Conservation (phyloP, 208 protist genomes). For the Acanthamoeba royreba region DNA sequence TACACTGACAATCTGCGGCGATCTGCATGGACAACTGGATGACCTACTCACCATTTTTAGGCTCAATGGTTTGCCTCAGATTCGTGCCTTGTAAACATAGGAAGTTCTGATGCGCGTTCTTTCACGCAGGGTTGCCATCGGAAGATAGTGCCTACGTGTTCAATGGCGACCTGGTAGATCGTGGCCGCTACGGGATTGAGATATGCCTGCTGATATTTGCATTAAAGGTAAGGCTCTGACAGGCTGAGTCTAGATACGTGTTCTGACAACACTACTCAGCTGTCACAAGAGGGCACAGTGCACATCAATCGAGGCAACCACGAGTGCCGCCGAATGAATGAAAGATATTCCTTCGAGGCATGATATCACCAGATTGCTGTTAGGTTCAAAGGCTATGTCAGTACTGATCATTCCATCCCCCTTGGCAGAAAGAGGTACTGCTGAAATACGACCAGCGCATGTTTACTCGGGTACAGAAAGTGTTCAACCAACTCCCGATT, state of each 20-base stretch:
- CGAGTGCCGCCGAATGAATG: conserved; percentile 92
- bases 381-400: too few species aligned
- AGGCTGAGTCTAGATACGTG: too few species aligned
- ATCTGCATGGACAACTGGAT: conserved; percentile 97
- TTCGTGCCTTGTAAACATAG: too few species aligned
- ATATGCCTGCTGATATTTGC: conserved; percentile 91
- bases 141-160: not conserved
- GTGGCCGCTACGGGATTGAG: conserved; percentile 93
- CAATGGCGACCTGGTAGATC: conserved; percentile 85
- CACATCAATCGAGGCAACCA: conserved; percentile 92
- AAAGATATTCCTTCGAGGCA: conserved; percentile 94
- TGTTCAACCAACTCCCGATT: conserved; percentile 93
- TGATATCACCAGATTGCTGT: too few species aligned
- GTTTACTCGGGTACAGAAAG: conserved; percentile 91
- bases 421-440: conserved; percentile 22
- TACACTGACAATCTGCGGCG: conserved; percentile 94
- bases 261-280: too few species aligned
- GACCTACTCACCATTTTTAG: conserved; percentile 95
- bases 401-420: too few species aligned
- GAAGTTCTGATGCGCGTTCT: not conserved
- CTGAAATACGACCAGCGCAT: conserved; percentile 75
- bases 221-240: conserved; percentile 93
- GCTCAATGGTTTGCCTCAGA: conserved; percentile 47
- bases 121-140: not conserved
- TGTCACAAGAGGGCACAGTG: not conserved